Evolutionary conservation across 1,284 basidiomycete species (phyloP).

Genomic region (Heterobasidion occidentale): DNA sequence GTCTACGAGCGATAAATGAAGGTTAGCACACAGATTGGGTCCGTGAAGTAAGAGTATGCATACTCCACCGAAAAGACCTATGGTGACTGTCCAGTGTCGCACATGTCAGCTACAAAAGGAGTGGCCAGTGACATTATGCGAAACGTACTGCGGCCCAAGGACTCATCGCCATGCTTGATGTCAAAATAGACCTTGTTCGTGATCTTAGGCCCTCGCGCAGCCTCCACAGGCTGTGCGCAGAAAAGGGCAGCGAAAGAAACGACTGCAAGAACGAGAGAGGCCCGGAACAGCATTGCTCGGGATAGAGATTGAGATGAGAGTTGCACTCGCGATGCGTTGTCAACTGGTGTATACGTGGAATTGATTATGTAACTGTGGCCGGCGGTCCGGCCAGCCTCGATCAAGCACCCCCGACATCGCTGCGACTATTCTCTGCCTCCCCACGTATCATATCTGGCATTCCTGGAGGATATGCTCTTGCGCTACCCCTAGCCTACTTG

Average conservation of each 20-base stretch:
- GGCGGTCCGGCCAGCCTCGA: no score
- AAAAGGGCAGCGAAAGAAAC: constrained; percentile 63
- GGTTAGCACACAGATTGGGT: background rate
- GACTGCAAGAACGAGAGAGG: constrained; percentile 48
- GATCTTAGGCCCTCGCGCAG: constrained; percentile 76
- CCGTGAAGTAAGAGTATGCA: constrained; percentile 15
- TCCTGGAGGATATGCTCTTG: no score
- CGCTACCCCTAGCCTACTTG: no score
- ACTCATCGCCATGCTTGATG: constrained; percentile 81
- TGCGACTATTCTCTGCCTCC: no score
- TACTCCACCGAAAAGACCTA: constrained; percentile 81
- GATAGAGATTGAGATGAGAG: background rate
- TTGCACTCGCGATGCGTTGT: background rate
- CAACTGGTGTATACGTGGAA: background rate
- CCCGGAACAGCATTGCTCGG: constrained; percentile 13
- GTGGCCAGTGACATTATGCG: constrained; percentile 12
- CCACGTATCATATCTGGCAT: no score
- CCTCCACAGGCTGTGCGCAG: constrained; percentile 60
- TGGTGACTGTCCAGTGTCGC: constrained; percentile 43
- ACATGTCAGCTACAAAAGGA: constrained; percentile 3
- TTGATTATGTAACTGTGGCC: background rate
- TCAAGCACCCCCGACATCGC: no score
- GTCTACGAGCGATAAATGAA: constrained; percentile 43
- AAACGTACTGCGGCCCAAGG: constrained; percentile 73
- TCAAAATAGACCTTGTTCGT: constrained; percentile 94